Conservation (phyloP, 2,329 filamentous ascomycete genomes). For the Verticillium dahliae region DNA sequence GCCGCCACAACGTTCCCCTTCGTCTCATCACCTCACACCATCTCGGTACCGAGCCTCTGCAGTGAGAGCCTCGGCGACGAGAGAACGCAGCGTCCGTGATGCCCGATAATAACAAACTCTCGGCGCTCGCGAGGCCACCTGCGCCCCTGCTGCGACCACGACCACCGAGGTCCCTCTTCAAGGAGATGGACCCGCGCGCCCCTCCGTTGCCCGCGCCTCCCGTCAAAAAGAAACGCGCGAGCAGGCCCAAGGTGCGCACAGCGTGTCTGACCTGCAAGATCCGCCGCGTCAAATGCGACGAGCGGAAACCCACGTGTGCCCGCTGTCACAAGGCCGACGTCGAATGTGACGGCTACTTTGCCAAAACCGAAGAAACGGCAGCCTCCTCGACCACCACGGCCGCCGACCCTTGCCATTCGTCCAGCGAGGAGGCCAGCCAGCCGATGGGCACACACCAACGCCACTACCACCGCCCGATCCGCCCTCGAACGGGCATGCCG, state of each 20-base stretch:
- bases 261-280: conserved; percentile 16
- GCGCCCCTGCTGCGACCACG: background rate
- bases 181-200: background rate
- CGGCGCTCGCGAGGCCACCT: background rate
- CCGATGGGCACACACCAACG: background rate
- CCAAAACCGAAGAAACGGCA: background rate
- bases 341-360: conserved; percentile 11
- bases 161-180: background rate
- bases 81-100: background rate
- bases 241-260: conserved; percentile 9
- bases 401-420: background rate
- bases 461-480: background rate
- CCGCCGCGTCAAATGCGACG: conserved; percentile 23
- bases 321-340: conserved; percentile 10
- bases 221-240: conserved; percentile 5
- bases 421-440: background rate
- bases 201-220: background rate
- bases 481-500: background rate
- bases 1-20: background rate
- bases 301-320: conserved; percentile 16
- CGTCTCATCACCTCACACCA: background rate
- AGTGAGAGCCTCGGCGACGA: background rate
- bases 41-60: background rate
- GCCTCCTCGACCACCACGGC: background rate
- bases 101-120: background rate